These are phyloP conservation scores for Castanea mollissima DNA, from an alignment of 306 rosid genomes.

Conservation along the genomic window DNA sequence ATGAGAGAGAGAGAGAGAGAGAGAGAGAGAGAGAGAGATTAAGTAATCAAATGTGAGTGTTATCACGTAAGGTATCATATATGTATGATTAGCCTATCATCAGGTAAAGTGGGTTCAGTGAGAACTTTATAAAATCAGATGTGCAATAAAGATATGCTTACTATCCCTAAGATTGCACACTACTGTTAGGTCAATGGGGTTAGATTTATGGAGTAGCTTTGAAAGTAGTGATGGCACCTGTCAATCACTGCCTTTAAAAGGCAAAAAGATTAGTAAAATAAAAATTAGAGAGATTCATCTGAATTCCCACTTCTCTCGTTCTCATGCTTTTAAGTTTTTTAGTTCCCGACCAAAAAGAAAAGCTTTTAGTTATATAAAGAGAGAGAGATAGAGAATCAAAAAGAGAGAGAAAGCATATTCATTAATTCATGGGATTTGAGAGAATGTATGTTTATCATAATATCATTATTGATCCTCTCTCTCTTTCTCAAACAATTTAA, in stretches of 20 bases:
- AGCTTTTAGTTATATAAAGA: slow-evolving; percentile 6
- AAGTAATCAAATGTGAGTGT: not conserved
- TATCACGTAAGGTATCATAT: slow-evolving; percentile 27
- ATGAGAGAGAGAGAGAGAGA: slow-evolving; percentile 5
- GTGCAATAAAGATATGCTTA: slow-evolving; percentile 25
- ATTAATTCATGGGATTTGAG: not conserved
- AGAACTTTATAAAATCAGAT: slow-evolving; percentile 20
- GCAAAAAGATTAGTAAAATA: slow-evolving; percentile 25
- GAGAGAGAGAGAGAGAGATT: slow-evolving; percentile 4
- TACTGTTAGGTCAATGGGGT: slow-evolving; percentile 20
- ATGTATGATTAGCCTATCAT: slow-evolving; percentile 32
- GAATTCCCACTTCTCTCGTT: slow-evolving; percentile 39
- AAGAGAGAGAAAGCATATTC: slow-evolving; percentile 3
- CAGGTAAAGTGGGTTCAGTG: slow-evolving; percentile 28
- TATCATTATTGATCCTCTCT: no score
- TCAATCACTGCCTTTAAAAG: slow-evolving; percentile 37
- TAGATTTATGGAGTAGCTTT: slow-evolving; percentile 22
- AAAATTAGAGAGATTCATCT: slow-evolving; percentile 49
- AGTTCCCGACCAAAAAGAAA: no score
- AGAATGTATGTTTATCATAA: no score
- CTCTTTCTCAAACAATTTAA: no score
- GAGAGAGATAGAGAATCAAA: slow-evolving; percentile 11
- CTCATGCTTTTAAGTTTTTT: not conserved
- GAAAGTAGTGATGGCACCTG: slow-evolving; percentile 40
- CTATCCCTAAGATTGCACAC: slow-evolving; percentile 16